A percentile compares a stretch with the other conserved stretches of the same genome.
phyloP scores from a whole-genome alignment of 257 asterid species.

The Solanum ossicruentum region DNA sequence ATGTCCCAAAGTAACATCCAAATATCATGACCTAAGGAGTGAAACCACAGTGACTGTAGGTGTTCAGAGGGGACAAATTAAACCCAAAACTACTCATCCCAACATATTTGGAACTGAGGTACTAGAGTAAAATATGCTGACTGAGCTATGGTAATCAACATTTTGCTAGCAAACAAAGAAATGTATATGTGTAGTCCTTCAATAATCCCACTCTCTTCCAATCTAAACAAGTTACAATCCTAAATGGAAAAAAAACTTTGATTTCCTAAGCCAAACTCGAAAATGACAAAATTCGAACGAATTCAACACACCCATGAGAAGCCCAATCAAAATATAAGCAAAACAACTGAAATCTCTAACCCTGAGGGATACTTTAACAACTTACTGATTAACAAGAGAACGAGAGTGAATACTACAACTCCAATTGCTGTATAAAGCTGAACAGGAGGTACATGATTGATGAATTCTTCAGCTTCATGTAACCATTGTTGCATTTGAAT shows the following conservation, averaged over 20 bases:
- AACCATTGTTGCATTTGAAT: conserved; percentile 25
- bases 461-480: conserved; percentile 18
- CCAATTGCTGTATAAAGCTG: conserved; percentile 47
- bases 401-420: conserved; percentile 21
- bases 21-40: not conserved
- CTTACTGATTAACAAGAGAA: conserved; percentile 36
- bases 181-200: not conserved
- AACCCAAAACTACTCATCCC: not conserved
- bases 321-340: not conserved
- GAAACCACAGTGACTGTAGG: not conserved
- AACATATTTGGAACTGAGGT: not conserved
- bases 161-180: not conserved
- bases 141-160: not conserved
- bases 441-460: conserved; percentile 30
- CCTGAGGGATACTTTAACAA: not conserved
- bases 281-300: not conserved
- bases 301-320: not conserved
- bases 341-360: not conserved
- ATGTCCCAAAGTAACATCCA: not conserved
- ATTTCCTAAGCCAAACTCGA: not conserved
- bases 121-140: not conserved
- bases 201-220: not conserved
- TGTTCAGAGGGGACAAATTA: not conserved
- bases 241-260: not conserved
- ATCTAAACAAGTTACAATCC: not conserved